Base-by-base conservation (phyloP, 352 stramenopile genomes). In the Globisporangium nagaii region DNA sequence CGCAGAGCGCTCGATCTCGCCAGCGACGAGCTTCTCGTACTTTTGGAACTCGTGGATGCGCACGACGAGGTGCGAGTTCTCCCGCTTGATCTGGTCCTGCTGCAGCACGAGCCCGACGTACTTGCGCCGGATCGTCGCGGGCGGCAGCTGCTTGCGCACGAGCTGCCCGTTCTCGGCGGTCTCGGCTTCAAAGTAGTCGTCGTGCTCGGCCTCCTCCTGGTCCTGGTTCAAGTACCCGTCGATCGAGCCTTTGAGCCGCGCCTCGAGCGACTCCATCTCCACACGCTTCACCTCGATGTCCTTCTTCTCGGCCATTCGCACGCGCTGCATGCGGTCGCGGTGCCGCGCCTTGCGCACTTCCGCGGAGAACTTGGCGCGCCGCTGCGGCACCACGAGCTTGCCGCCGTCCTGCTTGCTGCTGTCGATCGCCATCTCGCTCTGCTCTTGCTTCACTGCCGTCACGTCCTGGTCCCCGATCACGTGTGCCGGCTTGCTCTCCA, bases 311-410 rank as follows among this genome's bases (percentile, higher is more conserved):
- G 65, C 61, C 41, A 76, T 55, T 8, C 68, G 64, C 36, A 68
- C 56, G 37, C 68, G 68, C 55, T 76, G 68, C 68, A 76, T 76
- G 11, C 68, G 68, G 25, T 73, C 68, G 51, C 68, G 68, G 19
- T 76, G 68, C 6, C 68, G 45, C 5, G 65, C 64, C 6, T 54
- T 46, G 4, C 68, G 68, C 13, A 69, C 62, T 2, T 76, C 68
- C 1, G 62, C 27, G 12, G 36, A 58, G 39, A 47, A 47, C 37
- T 56, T 56, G 34, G 34, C 35, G 27, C 35, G 49, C 7, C 35
- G 34, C 22, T 35, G 49, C 10, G 49, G 35, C 30, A 27, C 28
- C 44, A 27, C 31, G 10, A 36, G 11, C 8, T 51, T 51, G n/a
- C 3, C 44, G 28, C 19, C 19, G 10, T 53, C 15, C 6, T 25